phyloP scores from a whole-genome alignment of 2,329 filamentous ascomycete species.

The Pseudogymnoascus sp. region DNA sequence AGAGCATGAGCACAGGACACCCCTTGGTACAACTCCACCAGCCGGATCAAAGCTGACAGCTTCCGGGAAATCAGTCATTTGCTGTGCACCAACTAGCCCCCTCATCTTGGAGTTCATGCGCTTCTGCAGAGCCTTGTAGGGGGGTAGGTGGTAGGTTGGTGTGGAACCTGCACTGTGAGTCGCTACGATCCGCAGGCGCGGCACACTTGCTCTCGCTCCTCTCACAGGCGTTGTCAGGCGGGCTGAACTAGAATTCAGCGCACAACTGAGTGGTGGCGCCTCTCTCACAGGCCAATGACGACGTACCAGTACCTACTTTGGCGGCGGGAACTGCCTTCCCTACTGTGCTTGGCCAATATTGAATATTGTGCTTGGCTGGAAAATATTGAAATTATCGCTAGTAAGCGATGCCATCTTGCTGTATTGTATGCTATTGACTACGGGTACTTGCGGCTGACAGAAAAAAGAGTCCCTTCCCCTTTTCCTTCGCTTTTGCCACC shows the following conservation, averaged over 20 bases:
- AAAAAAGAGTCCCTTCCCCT: background rate
- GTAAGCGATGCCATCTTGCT: background rate
- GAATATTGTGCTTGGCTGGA: background rate
- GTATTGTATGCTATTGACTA: background rate
- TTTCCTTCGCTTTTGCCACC: background rate
- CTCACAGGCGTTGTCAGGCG: background rate
- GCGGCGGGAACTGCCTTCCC: conserved; percentile 1
- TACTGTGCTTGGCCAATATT: background rate
- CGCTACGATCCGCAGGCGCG: background rate
- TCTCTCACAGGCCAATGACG: background rate
- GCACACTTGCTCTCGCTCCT: background rate
- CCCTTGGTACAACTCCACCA: background rate
- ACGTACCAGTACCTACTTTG: background rate
- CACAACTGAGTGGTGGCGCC: background rate
- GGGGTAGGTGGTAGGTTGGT: background rate
- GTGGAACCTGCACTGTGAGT: background rate
- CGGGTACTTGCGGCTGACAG: background rate
- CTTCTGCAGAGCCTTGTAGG: background rate
- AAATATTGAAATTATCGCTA: background rate
- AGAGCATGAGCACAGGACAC: background rate
- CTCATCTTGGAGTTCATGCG: conserved; percentile 3
- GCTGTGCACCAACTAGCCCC: conserved; percentile 2
- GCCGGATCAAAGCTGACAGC: background rate
- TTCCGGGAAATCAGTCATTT: background rate
- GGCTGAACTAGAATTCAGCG: background rate